phyloP scores from a whole-genome alignment of 768 basidiomycete species.

The Multifurca ochricompacta region DNA sequence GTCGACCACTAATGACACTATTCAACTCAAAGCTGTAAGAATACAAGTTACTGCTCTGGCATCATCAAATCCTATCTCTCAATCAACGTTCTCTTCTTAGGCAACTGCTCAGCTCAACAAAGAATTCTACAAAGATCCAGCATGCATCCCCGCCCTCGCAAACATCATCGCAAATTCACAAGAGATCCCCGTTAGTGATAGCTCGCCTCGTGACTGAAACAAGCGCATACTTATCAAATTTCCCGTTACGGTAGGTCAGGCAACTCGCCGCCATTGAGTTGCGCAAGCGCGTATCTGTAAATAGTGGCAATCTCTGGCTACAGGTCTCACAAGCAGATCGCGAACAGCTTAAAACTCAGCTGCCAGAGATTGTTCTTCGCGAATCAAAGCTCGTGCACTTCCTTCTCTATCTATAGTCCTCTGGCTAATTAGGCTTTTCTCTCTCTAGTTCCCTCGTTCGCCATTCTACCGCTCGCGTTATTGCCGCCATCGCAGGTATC shows the following conservation, averaged over 20 bases:
- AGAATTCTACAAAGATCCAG: slow-evolving; percentile 86
- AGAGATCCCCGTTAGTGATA: slow-evolving; percentile 64
- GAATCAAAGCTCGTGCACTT: slow-evolving; percentile 61
- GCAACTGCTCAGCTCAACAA: slow-evolving; percentile 88
- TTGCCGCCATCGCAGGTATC: slow-evolving; percentile 85
- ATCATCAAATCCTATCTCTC: slow-evolving; percentile 11
- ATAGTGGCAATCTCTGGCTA: slow-evolving; percentile 79
- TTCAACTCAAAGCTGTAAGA: slow-evolving; percentile 80
- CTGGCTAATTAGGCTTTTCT: slow-evolving; percentile 8
- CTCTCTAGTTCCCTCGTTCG: slow-evolving; percentile 73
- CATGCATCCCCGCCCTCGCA: slow-evolving; percentile 86
- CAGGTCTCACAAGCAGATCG: slow-evolving; percentile 59
- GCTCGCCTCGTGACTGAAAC: background rate
- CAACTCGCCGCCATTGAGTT: slow-evolving; percentile 97
- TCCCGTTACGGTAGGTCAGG: slow-evolving; percentile 55
- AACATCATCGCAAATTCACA: slow-evolving; percentile 79
- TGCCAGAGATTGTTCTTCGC: slow-evolving; percentile 68
- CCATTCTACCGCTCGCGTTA: slow-evolving; percentile 85
- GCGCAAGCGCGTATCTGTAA: slow-evolving; percentile 80
- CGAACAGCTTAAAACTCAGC: slow-evolving; percentile 73
- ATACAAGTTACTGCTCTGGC: slow-evolving; percentile 6
- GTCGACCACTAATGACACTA: slow-evolving; percentile 83
- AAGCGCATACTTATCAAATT: no score
- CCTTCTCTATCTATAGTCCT: slow-evolving; percentile 7
- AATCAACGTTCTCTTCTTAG: slow-evolving; percentile 32